Base-by-base conservation (phyloP, 768 basidiomycete genomes). In the Mycena kentingensis region DNA sequence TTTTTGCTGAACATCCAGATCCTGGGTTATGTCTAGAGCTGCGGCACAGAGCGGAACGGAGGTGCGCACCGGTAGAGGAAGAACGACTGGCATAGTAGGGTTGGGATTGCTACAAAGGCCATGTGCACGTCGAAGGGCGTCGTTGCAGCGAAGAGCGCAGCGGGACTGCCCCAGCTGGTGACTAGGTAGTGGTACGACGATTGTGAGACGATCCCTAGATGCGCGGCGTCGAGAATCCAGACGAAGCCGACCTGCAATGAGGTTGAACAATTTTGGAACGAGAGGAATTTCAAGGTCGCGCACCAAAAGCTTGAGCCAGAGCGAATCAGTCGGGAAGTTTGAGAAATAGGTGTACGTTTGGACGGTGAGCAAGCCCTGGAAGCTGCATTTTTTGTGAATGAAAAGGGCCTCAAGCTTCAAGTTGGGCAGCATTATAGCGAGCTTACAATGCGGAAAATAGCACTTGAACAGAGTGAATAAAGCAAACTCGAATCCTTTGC, bases 391-490 rank as follows among this genome's bases (percentile, higher is more conserved):
- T 18, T 25, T 26, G 22, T n/a, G 4, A 5, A 37, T 22, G 10
- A 2, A 1, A 27, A 13, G 22, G 8, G 27, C 13, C 37, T 16
- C n/a, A 12, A n/a, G 5, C 3, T 24, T 46, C 19, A 10, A 16
- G 7, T 3, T 34, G 2, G 4, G 19, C 2, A 19, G 29, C 3
- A 15, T 55, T 32, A n/a, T n/a, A n/a, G n/a, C n/a, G n/a, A n/a
- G n/a, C n/a, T n/a, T 41, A 55, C 61, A 63, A 63, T n/a, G 59
- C 58, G 16, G 61, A 55, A 45, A 60, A 57, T 15, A 62, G 41
- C 11, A 62, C 61, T 62, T 22, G 7, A 22, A 13, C 7, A 11
- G 13, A n/a, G 31, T 32, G 24, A 19, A 34, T 13, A 29, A 5
- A 31, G 29, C n/a, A 18, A 22, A 51, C 13, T 21, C 36, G 10